Evolutionary conservation across 1,284 basidiomycete species (phyloP), one percentile per base, ranked within the genome.

Genomic region (Ganoderma lucidum): DNA sequence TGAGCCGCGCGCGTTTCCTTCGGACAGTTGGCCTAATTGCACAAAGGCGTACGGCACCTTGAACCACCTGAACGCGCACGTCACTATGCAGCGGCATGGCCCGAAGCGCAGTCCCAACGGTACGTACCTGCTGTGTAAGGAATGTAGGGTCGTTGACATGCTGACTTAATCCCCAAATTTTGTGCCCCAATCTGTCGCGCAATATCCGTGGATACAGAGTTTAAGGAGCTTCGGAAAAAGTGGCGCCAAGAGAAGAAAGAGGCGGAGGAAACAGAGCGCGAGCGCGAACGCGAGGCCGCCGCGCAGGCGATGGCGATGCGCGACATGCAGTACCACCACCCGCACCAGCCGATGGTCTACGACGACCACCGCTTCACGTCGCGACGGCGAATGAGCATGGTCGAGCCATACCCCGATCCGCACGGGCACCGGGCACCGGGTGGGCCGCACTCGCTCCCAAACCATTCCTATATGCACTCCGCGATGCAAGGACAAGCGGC

Each of bases 171-270:
- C 32, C 28, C 23, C 51, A 37, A 48, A 28, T 23, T 63, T 44
- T 32, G 62, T 65, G 41, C 44, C 35, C 63, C 37, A 6, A n/a
- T 35, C 19, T 35, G 3, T 39, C 35, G 39, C 35, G 17, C 56
- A n/a, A 63, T 70, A 59, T 48, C 51, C 55, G 64, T 32, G 63
- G 70, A 64, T 75, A 23, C 79, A 97, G 97, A 99, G 84, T 99
- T 99, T 86, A 98, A 98, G 80, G 97, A 98, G 77, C 91, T 98
- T 79, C 90, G 97, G 72, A 98, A 97, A 80, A 93, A 94, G 75
- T 98, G 96, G 96, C 90, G 96, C 65, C 95, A 95, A 82, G 89
- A 91, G 76, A 98, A 97, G 85, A 95, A 96, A 81, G 93, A 95
- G 74, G 85, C 71, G 8, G 78, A 80, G 58, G 78, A 80, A 45